These are phyloP conservation scores for Lasiodiplodia sp. DNA, from an alignment of 2,329 filamentous ascomycete genomes.

Conservation along the genomic window DNA sequence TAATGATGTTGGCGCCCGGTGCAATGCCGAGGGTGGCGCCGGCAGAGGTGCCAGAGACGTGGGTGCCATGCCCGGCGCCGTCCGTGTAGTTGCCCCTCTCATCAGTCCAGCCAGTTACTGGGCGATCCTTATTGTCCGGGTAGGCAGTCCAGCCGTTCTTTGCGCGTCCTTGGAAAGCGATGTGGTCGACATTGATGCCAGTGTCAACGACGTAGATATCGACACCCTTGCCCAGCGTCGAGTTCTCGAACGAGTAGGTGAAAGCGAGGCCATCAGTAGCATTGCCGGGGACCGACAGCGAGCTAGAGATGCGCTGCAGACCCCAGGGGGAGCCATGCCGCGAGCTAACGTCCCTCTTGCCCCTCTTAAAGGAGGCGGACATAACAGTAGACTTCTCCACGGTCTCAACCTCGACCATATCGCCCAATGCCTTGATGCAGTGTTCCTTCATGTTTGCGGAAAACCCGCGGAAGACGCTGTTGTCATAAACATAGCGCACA, in stretches of 20 bases:
- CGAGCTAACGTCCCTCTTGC: conserved; percentile 34
- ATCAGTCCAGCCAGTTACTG: conserved; percentile 36
- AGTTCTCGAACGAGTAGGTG: conserved; percentile 50
- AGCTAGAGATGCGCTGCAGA: conserved; percentile 53
- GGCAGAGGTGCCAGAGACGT: conserved; percentile 55
- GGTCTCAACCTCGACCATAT: conserved; percentile 49
- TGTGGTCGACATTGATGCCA: conserved; percentile 55
- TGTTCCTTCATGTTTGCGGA: conserved; percentile 50
- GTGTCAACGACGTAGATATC: conserved; percentile 60
- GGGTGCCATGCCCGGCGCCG: conserved; percentile 58
- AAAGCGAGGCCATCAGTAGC: conserved; percentile 46
- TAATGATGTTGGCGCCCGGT: conserved; percentile 56
- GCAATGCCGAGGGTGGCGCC: conserved; percentile 56
- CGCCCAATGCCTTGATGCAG: conserved; percentile 48
- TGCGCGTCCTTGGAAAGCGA: conserved; percentile 54
- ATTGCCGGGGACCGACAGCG: conserved; percentile 35
- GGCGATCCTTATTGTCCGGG: background rate
- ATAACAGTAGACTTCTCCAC: conserved; percentile 51
- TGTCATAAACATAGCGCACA: conserved; percentile 50
- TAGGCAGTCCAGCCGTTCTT: conserved; percentile 39
- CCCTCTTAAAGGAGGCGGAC: conserved; percentile 32
- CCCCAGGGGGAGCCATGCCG: conserved; percentile 54
- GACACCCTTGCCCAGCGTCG: conserved; percentile 49
- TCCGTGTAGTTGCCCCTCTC: conserved; percentile 44
- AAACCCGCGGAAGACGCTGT: conserved; percentile 50